Base-by-base conservation (phyloP, 345 rosid genomes). In the Citrus glauca region DNA sequence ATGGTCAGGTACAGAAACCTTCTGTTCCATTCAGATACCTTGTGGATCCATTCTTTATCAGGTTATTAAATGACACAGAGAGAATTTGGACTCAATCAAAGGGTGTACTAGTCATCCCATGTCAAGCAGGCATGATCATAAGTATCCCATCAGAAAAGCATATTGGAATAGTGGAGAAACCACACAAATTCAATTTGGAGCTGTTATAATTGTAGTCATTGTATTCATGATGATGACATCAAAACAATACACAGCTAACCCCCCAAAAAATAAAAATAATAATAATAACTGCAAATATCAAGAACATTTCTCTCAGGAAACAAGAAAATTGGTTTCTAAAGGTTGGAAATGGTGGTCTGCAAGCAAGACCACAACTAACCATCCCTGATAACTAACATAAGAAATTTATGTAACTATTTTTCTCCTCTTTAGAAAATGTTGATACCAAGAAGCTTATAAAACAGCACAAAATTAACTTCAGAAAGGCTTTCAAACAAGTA, bases 101-200 rank as follows among this genome's bases (percentile, higher is more conserved):
- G 56, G 72, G 83, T 17, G 75, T 74, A 68, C 80, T 82, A 20
- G 66, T 77, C 69, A 71, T 80, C 38, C 80, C 87, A 68, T 84
- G 84, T 5, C 74, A 77, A 74, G 73, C 78, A 80, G n/a, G 76
- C 33, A 71, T 66, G 78, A 78, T 80, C 30, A 48, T 67, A 69
- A 61, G 69, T 81, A 71, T 78, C 74, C 75, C n/a, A 10, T 50
- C 65, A 33, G 24, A 50, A 74, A 32, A 79, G 75, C 59, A 64
- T 55, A 38, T 9, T 24, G 57, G 25, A 37, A 27, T 3, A 7
- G 32, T 32, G 28, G 20, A 61, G 77, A 61, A 80, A 74, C 69
- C 73, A 64, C 45, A 50, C 33, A 72, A 38, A 66, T 66, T 38
- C 38, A 9, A 11, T 37, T 38, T 11, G 35, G 25, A 25, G 33